Base-by-base conservation (phyloP, 306 rosid genomes). In the Biancaea sappan region DNA sequence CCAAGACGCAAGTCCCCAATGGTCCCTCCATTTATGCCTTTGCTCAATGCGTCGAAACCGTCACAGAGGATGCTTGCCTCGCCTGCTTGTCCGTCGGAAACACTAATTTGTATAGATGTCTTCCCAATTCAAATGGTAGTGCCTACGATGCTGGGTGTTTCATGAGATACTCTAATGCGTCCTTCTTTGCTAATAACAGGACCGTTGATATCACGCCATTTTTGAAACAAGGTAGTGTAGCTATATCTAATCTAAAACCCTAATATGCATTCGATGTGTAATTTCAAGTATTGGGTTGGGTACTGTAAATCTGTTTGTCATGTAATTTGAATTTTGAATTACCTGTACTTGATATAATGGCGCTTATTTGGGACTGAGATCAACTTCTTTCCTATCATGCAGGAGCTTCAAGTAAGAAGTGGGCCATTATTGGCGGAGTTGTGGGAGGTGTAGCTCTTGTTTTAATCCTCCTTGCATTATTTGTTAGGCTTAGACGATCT, bases 121-220 rank as follows among this genome's bases (percentile, higher is more conserved):
- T 84, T 65, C 92, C 92, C 3, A 77, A 72, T 44, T 18, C 84
- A 34, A 77, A 82, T 31, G 96, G 86, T 1, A 81, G 78, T 2
- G 89, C 92, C 3, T 80, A 71, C 62, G 84, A 80, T 79, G 92
- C 91, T 2, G 96, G 92, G 0, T 90, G 96, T 56, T 90, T 82
- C 53, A 76, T 90, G 76, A 82, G 96, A 81, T 90, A 90, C 71
- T 90, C 96, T 2, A 32, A 58, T 26, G 75, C 81, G 6, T 31
- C 92, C 3, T 90, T 90, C 77, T 90, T 90, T 50, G 56, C 86
- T 48, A 83, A 78, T 50, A 84, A 86, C 62, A 84, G 87, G 25
- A 82, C 85, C 57, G 79, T 66, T 62, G 79, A 86, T 56, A 66
- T 90, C 46, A 76, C 74, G 44, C 80, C 74, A 44, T 80, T 43